Evolutionary conservation across 2,329 filamentous ascomycete species (phyloP), one percentile per base, ranked within the genome.

Genomic region (Aspergillus ochraceoroseus): DNA sequence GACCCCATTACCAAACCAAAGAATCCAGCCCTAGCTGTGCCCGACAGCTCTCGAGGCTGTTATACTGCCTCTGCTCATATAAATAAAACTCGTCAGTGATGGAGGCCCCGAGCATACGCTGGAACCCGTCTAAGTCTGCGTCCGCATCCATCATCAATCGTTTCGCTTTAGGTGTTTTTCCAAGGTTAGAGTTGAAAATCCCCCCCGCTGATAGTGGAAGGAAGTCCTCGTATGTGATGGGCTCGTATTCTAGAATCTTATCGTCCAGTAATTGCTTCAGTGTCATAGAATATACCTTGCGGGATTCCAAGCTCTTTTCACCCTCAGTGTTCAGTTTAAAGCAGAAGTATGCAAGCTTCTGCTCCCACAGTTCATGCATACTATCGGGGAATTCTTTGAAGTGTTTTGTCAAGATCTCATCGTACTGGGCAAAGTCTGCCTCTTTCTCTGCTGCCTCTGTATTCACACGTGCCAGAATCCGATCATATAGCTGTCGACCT

Each of bases 161-260:
- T 19, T 50, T 52, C 6, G 57, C 49, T 17, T 46, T 35, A 2
- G 51, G 53, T 1, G 36, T 33, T 6, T 32, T 47, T 14, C 50
- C 49, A 1, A 72, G 49, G 13, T 72, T 74, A 0, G 70, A 72
- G 26, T 65, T 65, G 45, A 74, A 74, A 26, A 76, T 76, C 0
- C 73, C 73, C 0, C 71, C 73, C 0, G 73, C 74, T 1, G 71
- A 74, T 2, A 77, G 54, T 0, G 74, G 74, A 3, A 77, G 56
- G 32, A 76, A 77, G 38, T 76, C 74, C 42, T 77, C 74, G 41
- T 77, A 77, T 0, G 67, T 74, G 12, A 76, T 64, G 2, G 74
- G 70, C 2, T 63, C 51, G 4, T 59, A 62, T 26, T 60, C 49
- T 0, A 76, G 25, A 2, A 62, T 17, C 0, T 62, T 61, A 0